A percentile compares a stretch with the other conserved stretches of the same genome.
These are phyloP conservation scores for Penicillium coffeae DNA, from an alignment of 495 filamentous ascomycete species.

Conservation along the genomic window DNA sequence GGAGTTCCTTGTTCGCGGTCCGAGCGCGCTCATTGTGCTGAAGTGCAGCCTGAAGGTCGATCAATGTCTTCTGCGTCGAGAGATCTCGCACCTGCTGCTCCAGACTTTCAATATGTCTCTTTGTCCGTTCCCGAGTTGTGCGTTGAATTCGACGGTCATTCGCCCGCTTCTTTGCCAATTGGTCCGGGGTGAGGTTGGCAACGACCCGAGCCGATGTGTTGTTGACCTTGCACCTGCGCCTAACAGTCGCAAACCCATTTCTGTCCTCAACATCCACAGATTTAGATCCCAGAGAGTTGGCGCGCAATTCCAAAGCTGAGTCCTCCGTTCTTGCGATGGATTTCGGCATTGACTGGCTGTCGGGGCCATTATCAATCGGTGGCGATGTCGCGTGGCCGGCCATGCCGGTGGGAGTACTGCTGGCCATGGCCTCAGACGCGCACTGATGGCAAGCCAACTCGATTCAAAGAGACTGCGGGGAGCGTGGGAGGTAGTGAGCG, in stretches of 20 bases:
- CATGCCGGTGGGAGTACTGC: conserved; percentile 24
- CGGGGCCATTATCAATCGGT: conserved; percentile 18
- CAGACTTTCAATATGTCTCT: conserved; percentile 72
- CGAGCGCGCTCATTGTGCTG: conserved; percentile 65
- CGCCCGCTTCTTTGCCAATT: conserved; percentile 74
- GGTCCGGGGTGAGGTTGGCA: conserved; percentile 66
- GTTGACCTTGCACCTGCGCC: conserved; percentile 47
- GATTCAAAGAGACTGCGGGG: conserved; percentile 21
- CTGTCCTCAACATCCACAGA: conserved; percentile 17
- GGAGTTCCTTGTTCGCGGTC: conserved; percentile 68
- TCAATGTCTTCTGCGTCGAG: conserved; percentile 71
- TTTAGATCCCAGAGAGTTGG: conserved; percentile 27
- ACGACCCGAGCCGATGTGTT: conserved; percentile 61
- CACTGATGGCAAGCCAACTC: conserved; percentile 24
- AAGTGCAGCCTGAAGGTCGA: conserved; percentile 68
- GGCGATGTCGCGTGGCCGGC: conserved; percentile 27
- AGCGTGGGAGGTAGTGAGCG: not conserved
- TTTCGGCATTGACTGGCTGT: conserved; percentile 13
- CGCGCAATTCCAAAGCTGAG: conserved; percentile 28
- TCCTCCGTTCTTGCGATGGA: conserved; percentile 27
- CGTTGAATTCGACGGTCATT: conserved; percentile 88
- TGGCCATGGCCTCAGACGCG: conserved; percentile 40
- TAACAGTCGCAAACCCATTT: conserved; percentile 22
- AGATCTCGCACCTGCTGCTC: conserved; percentile 70
- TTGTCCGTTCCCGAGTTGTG: conserved; percentile 80